Conservation (phyloP, 1,284 basidiomycete genomes). For the Fomitopsis palustris region DNA sequence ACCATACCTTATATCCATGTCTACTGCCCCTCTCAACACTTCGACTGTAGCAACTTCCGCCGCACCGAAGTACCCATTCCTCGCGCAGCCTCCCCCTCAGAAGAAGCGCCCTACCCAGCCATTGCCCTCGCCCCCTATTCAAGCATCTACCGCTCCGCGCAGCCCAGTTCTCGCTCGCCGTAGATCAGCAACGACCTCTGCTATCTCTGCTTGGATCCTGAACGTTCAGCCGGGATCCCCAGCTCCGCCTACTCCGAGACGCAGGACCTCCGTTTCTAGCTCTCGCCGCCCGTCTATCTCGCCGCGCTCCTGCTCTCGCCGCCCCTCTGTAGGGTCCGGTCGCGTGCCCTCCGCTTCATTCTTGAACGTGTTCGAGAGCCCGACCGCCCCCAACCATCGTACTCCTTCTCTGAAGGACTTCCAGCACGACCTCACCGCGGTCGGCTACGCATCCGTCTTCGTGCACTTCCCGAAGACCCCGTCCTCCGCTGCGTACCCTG, state of each 20-base stretch:
- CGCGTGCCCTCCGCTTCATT: conserved; percentile 40
- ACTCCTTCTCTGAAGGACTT: conserved; percentile 39
- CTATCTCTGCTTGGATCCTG: conserved; percentile 51
- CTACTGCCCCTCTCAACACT: conserved; percentile 13
- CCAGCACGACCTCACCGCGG: conserved; percentile 47
- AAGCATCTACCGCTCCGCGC: conserved; percentile 30
- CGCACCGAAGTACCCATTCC: conserved; percentile 27
- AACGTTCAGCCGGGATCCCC: conserved; percentile 68
- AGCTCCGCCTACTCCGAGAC: conserved; percentile 34
- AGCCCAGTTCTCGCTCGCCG: conserved; percentile 27
- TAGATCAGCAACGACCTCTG: conserved; percentile 32
- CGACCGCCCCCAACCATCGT: conserved; percentile 24
- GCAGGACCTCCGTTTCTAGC: conserved; percentile 25
- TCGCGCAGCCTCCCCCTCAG: conserved; percentile 30
- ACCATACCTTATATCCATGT: conserved; percentile 17
- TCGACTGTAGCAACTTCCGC: conserved; percentile 1
- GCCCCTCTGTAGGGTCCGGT: conserved; percentile 30
- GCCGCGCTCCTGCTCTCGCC: conserved; percentile 27
- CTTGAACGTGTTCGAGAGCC: conserved; percentile 39
- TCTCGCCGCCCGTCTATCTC: conserved; percentile 31
- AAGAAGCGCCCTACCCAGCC: conserved; percentile 31
- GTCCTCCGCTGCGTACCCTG: conserved; percentile 18
- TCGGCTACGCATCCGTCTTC: conserved; percentile 66
- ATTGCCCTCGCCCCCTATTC: conserved; percentile 23
- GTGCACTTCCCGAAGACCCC: conserved; percentile 47